phyloP scores from a whole-genome alignment of 768 basidiomycete genomes.

The Termitomyces sp. region DNA sequence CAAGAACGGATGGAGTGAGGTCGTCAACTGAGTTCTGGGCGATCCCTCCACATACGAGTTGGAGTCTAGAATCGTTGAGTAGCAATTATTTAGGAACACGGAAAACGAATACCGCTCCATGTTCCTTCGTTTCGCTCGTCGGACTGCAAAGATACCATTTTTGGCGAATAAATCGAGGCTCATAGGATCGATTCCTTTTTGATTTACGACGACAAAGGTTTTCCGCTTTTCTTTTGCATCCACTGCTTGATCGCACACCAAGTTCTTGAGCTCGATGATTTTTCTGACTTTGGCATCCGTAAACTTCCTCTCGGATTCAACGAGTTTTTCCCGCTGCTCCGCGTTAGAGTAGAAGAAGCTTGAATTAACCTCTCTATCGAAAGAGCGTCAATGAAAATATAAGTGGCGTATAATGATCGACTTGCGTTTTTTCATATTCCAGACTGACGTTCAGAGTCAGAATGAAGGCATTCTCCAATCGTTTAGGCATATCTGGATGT shows the following conservation, averaged over 20 bases:
- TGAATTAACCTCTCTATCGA: conserved; percentile 91
- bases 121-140: conserved; percentile 95
- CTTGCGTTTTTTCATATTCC: conserved; percentile 99
- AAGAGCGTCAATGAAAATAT: conserved; percentile 10
- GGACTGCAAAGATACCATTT: conserved; percentile 90
- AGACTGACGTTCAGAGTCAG: conserved; percentile 95
- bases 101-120: conserved; percentile 79
- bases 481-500: conserved; percentile 99
- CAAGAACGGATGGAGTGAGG: conserved; percentile 82
- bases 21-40: conserved; percentile 99
- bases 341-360: conserved; percentile 99
- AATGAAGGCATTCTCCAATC: conserved; percentile 93
- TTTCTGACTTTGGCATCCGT: conserved; percentile 93
- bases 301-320: conserved; percentile 93
- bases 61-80: conserved; percentile 49
- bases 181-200: conserved; percentile 98
- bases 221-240: conserved; percentile 77
- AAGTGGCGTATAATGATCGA: conserved; percentile 13
- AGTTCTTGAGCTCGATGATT: conserved; percentile 93
- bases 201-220: conserved; percentile 93
- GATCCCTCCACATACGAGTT: conserved; percentile 89
- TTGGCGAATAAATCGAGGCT: conserved; percentile 94
- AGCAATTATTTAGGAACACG: neutral
- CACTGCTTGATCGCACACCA: conserved; percentile 91
- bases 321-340: conserved; percentile 97